A percentile compares a stretch with the other conserved stretches of the same genome.
Conservation (phyloP, 1,139 yeast genomes). For the Geotrichum fermentans region DNA sequence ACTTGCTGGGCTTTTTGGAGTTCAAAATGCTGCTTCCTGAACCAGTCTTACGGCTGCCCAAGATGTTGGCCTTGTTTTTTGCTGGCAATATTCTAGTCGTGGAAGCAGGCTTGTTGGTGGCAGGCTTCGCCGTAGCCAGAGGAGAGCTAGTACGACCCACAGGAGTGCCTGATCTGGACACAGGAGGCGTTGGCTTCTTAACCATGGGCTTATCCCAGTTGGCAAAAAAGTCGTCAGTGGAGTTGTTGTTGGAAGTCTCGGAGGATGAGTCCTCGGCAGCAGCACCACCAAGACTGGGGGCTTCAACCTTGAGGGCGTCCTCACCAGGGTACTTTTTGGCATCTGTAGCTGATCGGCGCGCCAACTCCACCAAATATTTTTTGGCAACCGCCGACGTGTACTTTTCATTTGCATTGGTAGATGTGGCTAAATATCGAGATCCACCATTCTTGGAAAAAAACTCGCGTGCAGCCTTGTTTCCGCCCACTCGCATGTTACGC, state of each 20-base stretch:
- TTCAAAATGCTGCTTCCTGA: slow-evolving; percentile 29
- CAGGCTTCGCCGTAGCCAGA: slow-evolving; percentile 28
- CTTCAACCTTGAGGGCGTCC: slow-evolving; percentile 45
- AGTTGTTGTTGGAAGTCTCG: slow-evolving; percentile 29
- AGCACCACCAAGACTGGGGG: slow-evolving; percentile 31
- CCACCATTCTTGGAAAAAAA: slow-evolving; percentile 84
- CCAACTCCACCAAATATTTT: slow-evolving; percentile 74
- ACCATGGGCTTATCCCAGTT: slow-evolving; percentile 79
- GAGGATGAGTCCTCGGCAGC: slow-evolving; percentile 37
- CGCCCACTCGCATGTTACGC: slow-evolving; percentile 89
- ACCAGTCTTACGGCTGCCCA: slow-evolving; percentile 22
- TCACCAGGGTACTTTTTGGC: slow-evolving; percentile 62
- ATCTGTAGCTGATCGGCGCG: slow-evolving; percentile 62
- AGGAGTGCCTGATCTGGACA: slow-evolving; percentile 46
- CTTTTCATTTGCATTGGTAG: slow-evolving; percentile 65
- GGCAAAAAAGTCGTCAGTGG: slow-evolving; percentile 82
- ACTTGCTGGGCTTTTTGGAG: slow-evolving; percentile 34
- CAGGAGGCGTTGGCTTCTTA: slow-evolving; percentile 47
- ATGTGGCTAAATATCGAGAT: slow-evolving; percentile 52
- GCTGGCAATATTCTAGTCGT: slow-evolving; percentile 23
- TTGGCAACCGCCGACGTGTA: slow-evolving; percentile 76
- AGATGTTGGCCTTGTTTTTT: slow-evolving; percentile 12
- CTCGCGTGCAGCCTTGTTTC: slow-evolving; percentile 68
- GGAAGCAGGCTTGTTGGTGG: slow-evolving; percentile 20
- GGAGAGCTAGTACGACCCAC: slow-evolving; percentile 30